These are phyloP conservation scores for Houttuynia cordata DNA, from an alignment of 164 flowering plant species.

Conservation along the genomic window DNA sequence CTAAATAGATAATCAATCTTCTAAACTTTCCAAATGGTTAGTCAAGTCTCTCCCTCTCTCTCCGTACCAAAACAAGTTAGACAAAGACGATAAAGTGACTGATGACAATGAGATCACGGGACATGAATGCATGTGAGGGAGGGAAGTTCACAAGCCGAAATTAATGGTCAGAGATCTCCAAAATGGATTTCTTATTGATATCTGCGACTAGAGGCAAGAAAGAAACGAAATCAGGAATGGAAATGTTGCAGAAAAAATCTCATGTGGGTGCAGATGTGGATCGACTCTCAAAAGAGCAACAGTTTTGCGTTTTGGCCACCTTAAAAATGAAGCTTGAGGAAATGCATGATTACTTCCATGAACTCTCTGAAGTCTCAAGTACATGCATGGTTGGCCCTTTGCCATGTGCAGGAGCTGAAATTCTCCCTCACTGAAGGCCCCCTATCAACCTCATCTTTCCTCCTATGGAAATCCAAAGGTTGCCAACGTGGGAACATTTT, in stretches of 20 bases:
- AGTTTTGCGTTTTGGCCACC: conserved; percentile 4
- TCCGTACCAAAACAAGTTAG: neutral
- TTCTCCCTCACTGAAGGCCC: neutral
- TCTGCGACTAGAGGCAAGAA: neutral
- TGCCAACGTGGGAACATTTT: too few species aligned
- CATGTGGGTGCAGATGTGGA: conserved; percentile 6
- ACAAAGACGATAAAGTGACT: neutral
- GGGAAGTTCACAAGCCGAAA: neutral
- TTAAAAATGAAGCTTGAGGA: conserved; percentile 2
- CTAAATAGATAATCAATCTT: too few species aligned
- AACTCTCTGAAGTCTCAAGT: neutral
- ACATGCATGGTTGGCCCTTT: neutral
- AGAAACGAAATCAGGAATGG: neutral
- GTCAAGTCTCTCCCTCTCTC: too few species aligned
- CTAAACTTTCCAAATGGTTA: too few species aligned
- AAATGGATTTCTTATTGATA: neutral
- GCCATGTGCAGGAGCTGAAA: neutral
- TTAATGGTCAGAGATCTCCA: neutral
- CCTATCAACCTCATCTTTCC: too few species aligned
- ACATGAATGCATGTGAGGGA: neutral
- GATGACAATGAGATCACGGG: neutral
- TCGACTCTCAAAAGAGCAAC: conserved; percentile 4
- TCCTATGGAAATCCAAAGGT: too few species aligned
- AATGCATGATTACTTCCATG: conserved; percentile 8
- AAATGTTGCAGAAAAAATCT: conserved; percentile 13